Evolutionary conservation across 176 grass and related monocot species (phyloP), one percentile per base, ranked within the genome.

Genomic region (Tillandsia leiboldiana): DNA sequence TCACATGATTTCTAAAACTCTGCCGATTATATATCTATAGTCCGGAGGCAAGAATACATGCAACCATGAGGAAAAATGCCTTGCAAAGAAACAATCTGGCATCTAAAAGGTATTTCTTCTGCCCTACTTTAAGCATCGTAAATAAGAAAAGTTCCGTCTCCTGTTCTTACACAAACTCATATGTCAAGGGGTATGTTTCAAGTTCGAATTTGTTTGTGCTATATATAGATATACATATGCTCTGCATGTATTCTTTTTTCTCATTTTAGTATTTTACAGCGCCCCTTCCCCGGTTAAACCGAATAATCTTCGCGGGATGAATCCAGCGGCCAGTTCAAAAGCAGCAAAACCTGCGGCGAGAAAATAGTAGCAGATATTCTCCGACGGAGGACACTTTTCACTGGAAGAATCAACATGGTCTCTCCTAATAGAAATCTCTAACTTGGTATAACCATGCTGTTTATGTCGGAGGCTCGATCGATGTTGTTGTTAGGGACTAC

Each of bases 11-110:
- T 42, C 26, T 8, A 61, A 61, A 8, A 14, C 1, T 9, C 10
- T 51, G 22, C 66, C 0, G 10, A 12, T 68, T 63, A 2, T 42
- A 63, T 68, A 14, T 56, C 42, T 47, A 74, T 59, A 83, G 81
- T 62, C 75, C 70, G 11, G 75, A 83, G 65, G 29, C 50, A 58
- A 77, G 62, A 72, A 70, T 76, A 53, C 80, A 83, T 62, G 70
- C 57, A 17, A 13, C 53, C n/a, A 73, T 83, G 26, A 78, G 61
- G 53, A 83, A 59, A 29, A 64, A 66, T 69, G 12, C 67, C 78
- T 53, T 54, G 67, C 70, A 68, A 51, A 49, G 27, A 29, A 78
- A 67, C 11, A 78, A 9, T 61, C 54, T 73, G 12, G 9, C 66
- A 12, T 33, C 70, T 2, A 50, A 62, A 73, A 74, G 75, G 81